Conservation (phyloP, 129 eudicot species). For the Tanacetum coccineum region DNA sequence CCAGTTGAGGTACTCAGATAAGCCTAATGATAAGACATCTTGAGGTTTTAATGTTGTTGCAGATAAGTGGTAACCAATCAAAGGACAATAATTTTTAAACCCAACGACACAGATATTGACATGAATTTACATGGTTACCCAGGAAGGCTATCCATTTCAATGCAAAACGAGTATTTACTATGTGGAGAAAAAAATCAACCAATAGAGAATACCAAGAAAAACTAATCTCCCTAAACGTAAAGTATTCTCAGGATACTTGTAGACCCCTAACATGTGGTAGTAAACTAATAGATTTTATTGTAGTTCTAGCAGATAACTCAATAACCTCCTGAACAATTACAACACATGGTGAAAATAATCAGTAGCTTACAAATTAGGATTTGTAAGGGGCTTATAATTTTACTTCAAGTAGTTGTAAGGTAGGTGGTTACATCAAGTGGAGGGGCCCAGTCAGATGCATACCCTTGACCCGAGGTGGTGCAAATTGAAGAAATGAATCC, state of each 20-base stretch:
- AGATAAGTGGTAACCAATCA: not conserved
- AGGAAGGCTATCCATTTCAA: not conserved
- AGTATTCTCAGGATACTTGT: not conserved
- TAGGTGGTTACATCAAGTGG: too few species aligned
- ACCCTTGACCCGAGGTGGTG: too few species aligned
- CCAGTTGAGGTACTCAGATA: not conserved
- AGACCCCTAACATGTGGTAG: too few species aligned
- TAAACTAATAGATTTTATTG: too few species aligned
- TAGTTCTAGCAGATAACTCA: too few species aligned
- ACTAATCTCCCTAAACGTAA: not conserved
- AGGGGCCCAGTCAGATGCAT: too few species aligned
- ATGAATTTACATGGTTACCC: not conserved
- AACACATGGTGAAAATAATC: too few species aligned
- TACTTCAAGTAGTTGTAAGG: too few species aligned
- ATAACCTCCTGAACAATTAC: too few species aligned
- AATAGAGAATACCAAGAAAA: not conserved
- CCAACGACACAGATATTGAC: not conserved
- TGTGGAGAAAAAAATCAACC: not conserved
- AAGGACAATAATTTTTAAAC: not conserved
- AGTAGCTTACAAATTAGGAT: too few species aligned
- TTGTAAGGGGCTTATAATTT: too few species aligned
- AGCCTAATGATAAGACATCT: not conserved
- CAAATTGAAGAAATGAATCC: not conserved
- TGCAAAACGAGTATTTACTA: not conserved
- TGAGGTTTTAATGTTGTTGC: not conserved